A percentile compares a stretch with the other conserved stretches of the same genome.
phyloP scores from a whole-genome alignment of 306 rosid species.

The Castanea crenata region DNA sequence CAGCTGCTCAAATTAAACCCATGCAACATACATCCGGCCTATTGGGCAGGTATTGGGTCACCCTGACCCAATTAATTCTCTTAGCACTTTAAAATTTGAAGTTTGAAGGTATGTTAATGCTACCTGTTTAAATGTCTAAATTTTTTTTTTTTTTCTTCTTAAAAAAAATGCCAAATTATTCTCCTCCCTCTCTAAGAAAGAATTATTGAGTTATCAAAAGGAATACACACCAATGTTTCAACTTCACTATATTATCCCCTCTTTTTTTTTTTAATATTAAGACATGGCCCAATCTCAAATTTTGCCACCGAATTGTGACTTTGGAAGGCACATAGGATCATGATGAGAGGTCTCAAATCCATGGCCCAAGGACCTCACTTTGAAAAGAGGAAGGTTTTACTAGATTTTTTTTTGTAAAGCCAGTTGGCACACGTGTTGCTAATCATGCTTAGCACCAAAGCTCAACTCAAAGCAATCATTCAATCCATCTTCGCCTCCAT shows the following conservation, averaged over 20 bases:
- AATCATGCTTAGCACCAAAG: constrained; percentile 90
- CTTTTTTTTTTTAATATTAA: no score
- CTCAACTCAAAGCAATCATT: constrained; percentile 56
- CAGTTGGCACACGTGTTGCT: constrained; percentile 85
- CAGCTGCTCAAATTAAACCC: no score
- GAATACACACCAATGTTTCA: neutral
- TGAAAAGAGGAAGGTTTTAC: constrained; percentile 5
- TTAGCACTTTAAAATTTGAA: no score
- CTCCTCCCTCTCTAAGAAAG: neutral
- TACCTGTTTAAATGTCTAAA: neutral
- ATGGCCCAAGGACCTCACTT: constrained; percentile 24
- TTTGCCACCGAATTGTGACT: constrained; percentile 5
- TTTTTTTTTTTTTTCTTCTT: neutral
- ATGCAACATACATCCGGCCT: no score
- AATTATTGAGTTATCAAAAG: neutral
- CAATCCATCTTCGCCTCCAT: constrained; percentile 41
- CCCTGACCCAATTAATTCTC: neutral
- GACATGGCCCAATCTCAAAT: neutral
- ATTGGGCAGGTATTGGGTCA: constrained; percentile 26
- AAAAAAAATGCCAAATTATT: neutral
- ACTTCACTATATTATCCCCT: no score
- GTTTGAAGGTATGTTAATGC: no score
- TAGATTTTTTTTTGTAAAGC: constrained; percentile 34
- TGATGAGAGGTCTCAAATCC: constrained; percentile 33
- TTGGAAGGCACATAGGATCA: constrained; percentile 38